A percentile compares a stretch with the other conserved stretches of the same genome.
Evolutionary conservation across 495 filamentous ascomycete species (phyloP).

Genomic region (Hypoxylon cercidicola): DNA sequence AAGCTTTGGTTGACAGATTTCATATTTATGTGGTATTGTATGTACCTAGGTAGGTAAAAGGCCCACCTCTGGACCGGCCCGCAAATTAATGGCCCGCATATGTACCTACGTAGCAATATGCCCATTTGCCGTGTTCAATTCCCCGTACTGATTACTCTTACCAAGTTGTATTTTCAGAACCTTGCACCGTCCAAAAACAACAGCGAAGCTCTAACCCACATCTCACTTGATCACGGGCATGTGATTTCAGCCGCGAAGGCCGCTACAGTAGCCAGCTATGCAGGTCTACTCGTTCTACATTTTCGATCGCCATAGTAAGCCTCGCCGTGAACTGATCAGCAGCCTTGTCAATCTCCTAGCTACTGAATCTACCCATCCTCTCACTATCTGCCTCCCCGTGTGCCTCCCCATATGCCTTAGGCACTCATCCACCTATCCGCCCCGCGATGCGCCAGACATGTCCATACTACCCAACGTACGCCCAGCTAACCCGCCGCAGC

Average conservation of each 20-base stretch:
- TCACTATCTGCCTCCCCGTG: not conserved
- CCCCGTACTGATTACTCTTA: slow-evolving; percentile 6
- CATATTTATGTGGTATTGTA: no score
- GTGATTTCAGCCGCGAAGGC: slow-evolving; percentile 42
- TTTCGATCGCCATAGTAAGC: slow-evolving; percentile 94
- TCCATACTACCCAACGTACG: not conserved
- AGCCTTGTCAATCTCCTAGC: not conserved
- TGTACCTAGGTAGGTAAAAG: slow-evolving; percentile 4
- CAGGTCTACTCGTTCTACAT: slow-evolving; percentile 96
- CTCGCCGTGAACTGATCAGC: not conserved
- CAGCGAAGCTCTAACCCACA: not conserved
- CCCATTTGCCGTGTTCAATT: slow-evolving; percentile 32
- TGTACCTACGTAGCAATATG: slow-evolving; percentile 28
- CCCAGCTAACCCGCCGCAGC: slow-evolving; percentile 57
- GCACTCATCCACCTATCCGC: no score
- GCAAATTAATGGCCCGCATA: slow-evolving; percentile 22
- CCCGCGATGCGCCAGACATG: no score
- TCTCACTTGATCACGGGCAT: slow-evolving; percentile 34
- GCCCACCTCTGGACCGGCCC: slow-evolving; percentile 34
- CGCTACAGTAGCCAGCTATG: slow-evolving; percentile 42
- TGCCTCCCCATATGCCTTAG: slow-evolving; percentile 5
- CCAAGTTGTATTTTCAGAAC: slow-evolving; percentile 38
- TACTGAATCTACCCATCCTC: slow-evolving; percentile 6
- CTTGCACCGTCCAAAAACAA: not conserved
- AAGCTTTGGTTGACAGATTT: no score